These are phyloP conservation scores for Sicyos baderoa DNA, from an alignment of 306 rosid species.

Conservation along the genomic window DNA sequence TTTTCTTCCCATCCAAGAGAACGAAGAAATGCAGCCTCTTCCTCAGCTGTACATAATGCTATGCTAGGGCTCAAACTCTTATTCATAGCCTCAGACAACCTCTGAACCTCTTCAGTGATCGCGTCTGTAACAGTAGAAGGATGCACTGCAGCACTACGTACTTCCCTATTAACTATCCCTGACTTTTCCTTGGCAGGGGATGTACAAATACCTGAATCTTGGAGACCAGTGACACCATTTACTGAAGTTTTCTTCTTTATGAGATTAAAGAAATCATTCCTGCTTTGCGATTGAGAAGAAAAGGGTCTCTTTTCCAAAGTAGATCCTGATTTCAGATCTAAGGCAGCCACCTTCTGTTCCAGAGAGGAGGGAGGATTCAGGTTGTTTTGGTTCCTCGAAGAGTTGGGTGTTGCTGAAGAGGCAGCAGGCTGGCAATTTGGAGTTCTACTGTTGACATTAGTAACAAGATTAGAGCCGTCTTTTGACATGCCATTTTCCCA, in stretches of 20 bases:
- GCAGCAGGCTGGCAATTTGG: constrained; percentile 51
- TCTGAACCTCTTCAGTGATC: constrained; percentile 41
- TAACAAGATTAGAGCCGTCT: constrained; percentile 56
- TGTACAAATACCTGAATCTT: constrained; percentile 44
- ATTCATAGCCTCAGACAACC: constrained; percentile 32
- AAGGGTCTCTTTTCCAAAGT: constrained; percentile 65
- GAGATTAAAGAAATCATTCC: constrained; percentile 25
- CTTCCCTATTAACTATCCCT: constrained; percentile 41
- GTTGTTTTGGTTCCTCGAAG: constrained; percentile 39
- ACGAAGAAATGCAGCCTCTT: constrained; percentile 90
- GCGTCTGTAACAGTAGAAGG: constrained; percentile 39
- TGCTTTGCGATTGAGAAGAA: constrained; percentile 69
- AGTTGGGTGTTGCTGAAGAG: constrained; percentile 45
- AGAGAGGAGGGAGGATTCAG: constrained; percentile 37
- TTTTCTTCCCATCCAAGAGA: constrained; percentile 98
- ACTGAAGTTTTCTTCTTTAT: constrained; percentile 62
- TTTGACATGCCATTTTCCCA: constrained; percentile 72
- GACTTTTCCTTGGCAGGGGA: constrained; percentile 54
- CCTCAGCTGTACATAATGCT: constrained; percentile 64
- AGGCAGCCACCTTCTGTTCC: constrained; percentile 54
- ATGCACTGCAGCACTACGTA: constrained; percentile 35
- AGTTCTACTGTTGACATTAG: constrained; percentile 40
- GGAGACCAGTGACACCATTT: constrained; percentile 42
- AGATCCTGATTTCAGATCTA: constrained; percentile 62
- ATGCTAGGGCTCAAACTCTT: constrained; percentile 32